Conservation (phyloP, 1,284 basidiomycete species). For the Malassezia vespertilionis region DNA sequence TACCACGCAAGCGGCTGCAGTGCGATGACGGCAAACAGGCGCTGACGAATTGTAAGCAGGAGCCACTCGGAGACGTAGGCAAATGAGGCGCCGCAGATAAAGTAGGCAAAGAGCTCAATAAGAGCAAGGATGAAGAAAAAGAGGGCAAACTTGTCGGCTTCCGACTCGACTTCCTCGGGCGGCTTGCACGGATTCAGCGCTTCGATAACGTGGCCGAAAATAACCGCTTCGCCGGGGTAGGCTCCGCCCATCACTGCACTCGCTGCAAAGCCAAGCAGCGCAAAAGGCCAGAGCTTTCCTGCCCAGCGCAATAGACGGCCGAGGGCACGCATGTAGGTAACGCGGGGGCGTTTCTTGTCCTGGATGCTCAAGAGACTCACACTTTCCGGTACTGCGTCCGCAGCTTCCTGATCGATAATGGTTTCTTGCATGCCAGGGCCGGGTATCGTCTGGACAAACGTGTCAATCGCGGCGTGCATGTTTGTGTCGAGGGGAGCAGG, state of each 20-base stretch:
- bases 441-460: no score
- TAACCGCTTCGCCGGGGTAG: constrained; percentile 33
- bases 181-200: constrained; percentile 39
- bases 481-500: no score
- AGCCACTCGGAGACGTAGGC: constrained; percentile 32
- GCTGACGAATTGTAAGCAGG: constrained; percentile 27
- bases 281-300: constrained; percentile 23
- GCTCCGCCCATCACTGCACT: constrained; percentile 33
- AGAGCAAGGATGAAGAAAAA: constrained; percentile 35
- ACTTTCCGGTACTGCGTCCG: no score
- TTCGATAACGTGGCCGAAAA: constrained; percentile 37
- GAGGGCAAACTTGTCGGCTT: constrained; percentile 25
- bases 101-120: constrained; percentile 29
- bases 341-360: not conserved
- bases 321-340: constrained; percentile 13
- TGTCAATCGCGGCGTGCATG: no score
- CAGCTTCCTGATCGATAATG: no score
- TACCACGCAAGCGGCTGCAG: constrained; percentile 27
- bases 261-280: constrained; percentile 23
- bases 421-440: no score
- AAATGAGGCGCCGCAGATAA: constrained; percentile 30
- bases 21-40: constrained; percentile 25
- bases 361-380: no score
- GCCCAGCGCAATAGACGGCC: constrained; percentile 22
- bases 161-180: constrained; percentile 17